phyloP scores from a whole-genome alignment of 371 early-diverging fungal genomes.

The Mortierella sp. region DNA sequence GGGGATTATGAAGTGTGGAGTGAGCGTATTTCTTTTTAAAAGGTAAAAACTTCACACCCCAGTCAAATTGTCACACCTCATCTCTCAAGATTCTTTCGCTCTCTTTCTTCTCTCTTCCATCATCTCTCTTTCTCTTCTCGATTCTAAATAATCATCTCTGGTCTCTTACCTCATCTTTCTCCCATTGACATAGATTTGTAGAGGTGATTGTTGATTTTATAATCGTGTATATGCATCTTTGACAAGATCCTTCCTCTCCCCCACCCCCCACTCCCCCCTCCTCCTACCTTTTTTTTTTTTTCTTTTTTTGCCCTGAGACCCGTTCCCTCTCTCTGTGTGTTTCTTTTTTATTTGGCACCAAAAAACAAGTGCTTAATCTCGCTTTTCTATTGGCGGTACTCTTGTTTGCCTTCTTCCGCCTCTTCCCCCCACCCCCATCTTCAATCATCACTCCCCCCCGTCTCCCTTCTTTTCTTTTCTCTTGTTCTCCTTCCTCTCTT shows the following conservation, averaged over 20 bases:
- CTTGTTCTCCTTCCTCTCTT: neutral
- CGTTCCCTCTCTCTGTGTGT: no score
- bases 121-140: neutral
- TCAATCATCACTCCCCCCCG: neutral
- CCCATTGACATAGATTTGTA: slow-evolving; percentile 13
- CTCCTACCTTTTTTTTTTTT: neutral
- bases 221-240: neutral
- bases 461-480: neutral
- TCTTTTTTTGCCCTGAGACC: no score
- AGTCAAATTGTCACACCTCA: neutral
- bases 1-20: no score
- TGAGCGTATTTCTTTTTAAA: no score
- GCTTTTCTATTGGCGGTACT: no score
- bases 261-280: neutral
- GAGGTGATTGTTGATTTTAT: neutral
- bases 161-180: neutral
- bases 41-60: no score
- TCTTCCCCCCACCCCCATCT: slow-evolving; percentile 3
- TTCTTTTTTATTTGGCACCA: no score
- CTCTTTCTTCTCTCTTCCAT: neutral
- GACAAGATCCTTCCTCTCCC: no score
- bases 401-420: neutral
- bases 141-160: no score
- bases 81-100: neutral
- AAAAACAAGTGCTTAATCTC: no score